A percentile compares a stretch with the other conserved stretches of the same genome.
phyloP scores from a whole-genome alignment of 2,329 filamentous ascomycete species.

The Monilinia aucupariae region DNA sequence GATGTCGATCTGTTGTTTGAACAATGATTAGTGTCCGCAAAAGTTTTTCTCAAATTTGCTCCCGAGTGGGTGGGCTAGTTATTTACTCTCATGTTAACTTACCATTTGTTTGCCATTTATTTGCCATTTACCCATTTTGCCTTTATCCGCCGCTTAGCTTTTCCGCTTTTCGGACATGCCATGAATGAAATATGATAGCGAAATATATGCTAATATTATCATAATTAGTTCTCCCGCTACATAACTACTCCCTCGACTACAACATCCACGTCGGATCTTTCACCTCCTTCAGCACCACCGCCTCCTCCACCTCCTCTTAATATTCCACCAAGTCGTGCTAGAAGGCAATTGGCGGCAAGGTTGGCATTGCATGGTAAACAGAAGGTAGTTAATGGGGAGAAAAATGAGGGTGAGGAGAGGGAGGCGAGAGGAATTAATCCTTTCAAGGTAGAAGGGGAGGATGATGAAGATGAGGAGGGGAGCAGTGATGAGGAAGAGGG shows the following conservation, averaged over 20 bases:
- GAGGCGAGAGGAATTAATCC: slow-evolving; percentile 30
- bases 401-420: slow-evolving; percentile 21
- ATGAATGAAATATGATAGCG: not conserved
- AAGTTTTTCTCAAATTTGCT: slow-evolving; percentile 21
- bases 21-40: slow-evolving; percentile 8
- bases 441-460: slow-evolving; percentile 34
- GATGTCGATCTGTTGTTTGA: slow-evolving; percentile 15
- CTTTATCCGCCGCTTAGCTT: slow-evolving; percentile 10
- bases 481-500: slow-evolving; percentile 26
- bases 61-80: slow-evolving; percentile 12
- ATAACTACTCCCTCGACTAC: slow-evolving; percentile 34
- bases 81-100: slow-evolving; percentile 8
- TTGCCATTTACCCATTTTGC: slow-evolving; percentile 12
- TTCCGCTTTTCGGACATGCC: not conserved
- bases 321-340: slow-evolving; percentile 77
- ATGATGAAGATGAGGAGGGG: slow-evolving; percentile 30
- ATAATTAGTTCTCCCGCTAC: slow-evolving; percentile 34
- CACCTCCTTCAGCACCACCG: slow-evolving; percentile 55
- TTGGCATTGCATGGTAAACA: slow-evolving; percentile 71
- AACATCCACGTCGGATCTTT: slow-evolving; percentile 37
- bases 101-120: slow-evolving; percentile 7
- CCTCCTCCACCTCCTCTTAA: slow-evolving; percentile 76
- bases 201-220: slow-evolving; percentile 24
- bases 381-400: slow-evolving; percentile 27
- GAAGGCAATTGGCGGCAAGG: slow-evolving; percentile 83